Percentiles rank a stretch among this genome's conserved stretches.
Conservation (phyloP, 768 basidiomycete species). For the Pisolithus marmoratus region DNA sequence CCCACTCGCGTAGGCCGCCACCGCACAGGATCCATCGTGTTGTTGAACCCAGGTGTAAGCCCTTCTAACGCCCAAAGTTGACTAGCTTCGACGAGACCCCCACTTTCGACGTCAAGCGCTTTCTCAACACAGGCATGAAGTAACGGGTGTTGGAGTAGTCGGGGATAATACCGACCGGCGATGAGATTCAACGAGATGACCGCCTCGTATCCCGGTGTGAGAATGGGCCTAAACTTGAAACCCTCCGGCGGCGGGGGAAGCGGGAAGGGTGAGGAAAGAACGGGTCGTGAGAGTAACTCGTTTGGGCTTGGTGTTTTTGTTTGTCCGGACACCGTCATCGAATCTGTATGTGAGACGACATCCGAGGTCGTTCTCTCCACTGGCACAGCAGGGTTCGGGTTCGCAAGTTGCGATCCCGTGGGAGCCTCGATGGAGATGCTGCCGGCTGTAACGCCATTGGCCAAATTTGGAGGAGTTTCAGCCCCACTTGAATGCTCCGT, state of each 20-base stretch:
- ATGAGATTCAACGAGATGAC: constrained; percentile 66
- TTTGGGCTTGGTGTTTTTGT: constrained; percentile 16
- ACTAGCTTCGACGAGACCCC: constrained; percentile 36
- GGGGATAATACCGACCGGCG: constrained; percentile 78
- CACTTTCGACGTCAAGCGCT: constrained; percentile 33
- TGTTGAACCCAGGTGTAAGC: constrained; percentile 57
- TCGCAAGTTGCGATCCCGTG: constrained; percentile 27
- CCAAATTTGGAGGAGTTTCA: constrained; percentile 2
- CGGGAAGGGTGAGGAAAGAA: constrained; percentile 28
- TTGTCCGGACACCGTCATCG: constrained; percentile 10
- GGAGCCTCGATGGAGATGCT: constrained; percentile 6
- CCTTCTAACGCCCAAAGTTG: constrained; percentile 73
- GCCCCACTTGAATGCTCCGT: constrained; percentile 11
- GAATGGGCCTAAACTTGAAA: constrained; percentile 64
- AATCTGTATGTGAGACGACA: constrained; percentile 7
- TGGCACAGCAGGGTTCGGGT: constrained; percentile 21
- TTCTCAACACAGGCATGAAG: constrained; percentile 37
- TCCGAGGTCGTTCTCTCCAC: constrained; percentile 15
- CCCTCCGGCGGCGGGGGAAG: constrained; percentile 64
- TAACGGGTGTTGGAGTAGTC: constrained; percentile 60
- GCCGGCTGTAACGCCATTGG: constrained; percentile 5
- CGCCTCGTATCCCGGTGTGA: constrained; percentile 55
- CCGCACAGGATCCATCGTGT: constrained; percentile 61
- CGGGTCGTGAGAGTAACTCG: constrained; percentile 33
- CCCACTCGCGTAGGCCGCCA: constrained; percentile 46